Conservation (phyloP, 371 early-diverging fungal species). For the Mucor racemosus region DNA sequence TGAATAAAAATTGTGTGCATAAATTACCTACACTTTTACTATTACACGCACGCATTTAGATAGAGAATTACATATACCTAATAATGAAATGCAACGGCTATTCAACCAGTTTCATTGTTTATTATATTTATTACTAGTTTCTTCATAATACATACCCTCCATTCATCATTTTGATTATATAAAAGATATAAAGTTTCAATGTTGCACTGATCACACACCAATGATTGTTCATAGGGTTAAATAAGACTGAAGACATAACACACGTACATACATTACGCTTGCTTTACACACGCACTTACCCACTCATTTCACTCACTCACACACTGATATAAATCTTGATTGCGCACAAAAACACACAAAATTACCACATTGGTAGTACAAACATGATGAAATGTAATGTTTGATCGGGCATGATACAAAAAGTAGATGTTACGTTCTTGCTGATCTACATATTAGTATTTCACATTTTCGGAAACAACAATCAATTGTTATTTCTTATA, state of each 20-base stretch:
- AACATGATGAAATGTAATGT: neutral
- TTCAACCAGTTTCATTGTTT: neutral
- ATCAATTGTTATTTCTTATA: neutral
- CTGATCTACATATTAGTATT: slow-evolving; percentile 1
- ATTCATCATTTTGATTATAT: neutral
- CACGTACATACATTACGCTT: neutral
- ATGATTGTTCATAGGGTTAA: neutral
- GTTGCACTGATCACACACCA: neutral
- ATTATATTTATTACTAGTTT: neutral
- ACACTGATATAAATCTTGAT: neutral
- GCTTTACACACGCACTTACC: too few species aligned
- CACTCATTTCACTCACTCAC: neutral
- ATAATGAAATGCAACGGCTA: too few species aligned
- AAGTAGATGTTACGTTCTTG: neutral
- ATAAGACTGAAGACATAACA: neutral
- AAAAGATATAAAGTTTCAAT: neutral
- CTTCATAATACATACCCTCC: neutral
- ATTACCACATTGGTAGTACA: neutral
- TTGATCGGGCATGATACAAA: slow-evolving; percentile 5
- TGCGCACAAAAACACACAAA: too few species aligned
- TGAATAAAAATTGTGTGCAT: neutral
- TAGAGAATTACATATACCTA: neutral
- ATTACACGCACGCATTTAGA: neutral
- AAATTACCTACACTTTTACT: neutral
- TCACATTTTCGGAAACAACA: neutral